These are phyloP conservation scores for Orbilia brochopaga DNA, from an alignment of 2,329 filamentous ascomycete genomes.

Conservation along the genomic window DNA sequence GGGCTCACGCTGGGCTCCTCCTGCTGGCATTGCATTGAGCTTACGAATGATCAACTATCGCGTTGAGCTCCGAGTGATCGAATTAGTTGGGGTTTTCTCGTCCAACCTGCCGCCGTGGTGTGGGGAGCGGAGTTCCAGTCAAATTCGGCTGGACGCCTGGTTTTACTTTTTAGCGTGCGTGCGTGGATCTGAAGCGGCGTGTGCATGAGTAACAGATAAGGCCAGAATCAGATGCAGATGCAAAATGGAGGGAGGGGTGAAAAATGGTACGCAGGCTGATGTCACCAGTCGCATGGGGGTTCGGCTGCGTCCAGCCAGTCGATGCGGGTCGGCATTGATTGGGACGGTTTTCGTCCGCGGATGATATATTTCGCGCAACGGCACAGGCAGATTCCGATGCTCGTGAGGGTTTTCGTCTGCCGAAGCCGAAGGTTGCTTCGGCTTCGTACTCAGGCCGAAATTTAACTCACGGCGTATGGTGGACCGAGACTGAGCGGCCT, in stretches of 20 bases:
- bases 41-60: not conserved
- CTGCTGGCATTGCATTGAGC: not conserved
- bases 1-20: not conserved
- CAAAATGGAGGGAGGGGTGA: slow-evolving; percentile 23
- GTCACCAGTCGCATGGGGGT: slow-evolving; percentile 33
- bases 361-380: slow-evolving; percentile 17
- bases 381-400: no score
- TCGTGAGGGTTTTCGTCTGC: slow-evolving; percentile 16
- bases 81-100: not conserved
- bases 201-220: not conserved
- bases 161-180: not conserved
- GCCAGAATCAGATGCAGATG: slow-evolving; percentile 5
- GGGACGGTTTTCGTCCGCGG: slow-evolving; percentile 25
- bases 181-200: not conserved
- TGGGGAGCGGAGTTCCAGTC: not conserved
- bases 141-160: slow-evolving; percentile 3
- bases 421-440: slow-evolving; percentile 13
- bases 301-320: slow-evolving; percentile 5
- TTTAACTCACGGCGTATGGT: not conserved
- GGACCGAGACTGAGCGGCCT: no score
- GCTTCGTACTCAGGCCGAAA: not conserved
- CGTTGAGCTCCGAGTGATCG: slow-evolving; percentile 1
- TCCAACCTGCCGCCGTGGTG: not conserved
- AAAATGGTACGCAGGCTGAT: slow-evolving; percentile 44
- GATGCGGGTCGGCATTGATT: slow-evolving; percentile 31